Base-by-base conservation (phyloP, 352 stramenopile genomes). In the Pilasporangium apinafurcum region DNA sequence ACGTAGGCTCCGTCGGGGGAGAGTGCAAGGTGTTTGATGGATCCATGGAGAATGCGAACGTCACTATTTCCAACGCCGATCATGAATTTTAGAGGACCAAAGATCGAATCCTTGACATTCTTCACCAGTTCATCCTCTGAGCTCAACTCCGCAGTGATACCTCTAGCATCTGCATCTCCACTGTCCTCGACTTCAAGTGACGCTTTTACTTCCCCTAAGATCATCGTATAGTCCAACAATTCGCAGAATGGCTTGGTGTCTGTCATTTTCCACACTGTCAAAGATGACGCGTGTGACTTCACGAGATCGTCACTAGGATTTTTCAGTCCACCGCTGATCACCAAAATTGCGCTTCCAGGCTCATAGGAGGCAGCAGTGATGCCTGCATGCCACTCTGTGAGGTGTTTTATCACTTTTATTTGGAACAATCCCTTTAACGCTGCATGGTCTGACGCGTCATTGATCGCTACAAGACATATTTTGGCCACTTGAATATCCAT, bases 141-240 rank as follows among this genome's bases (percentile, higher is more conserved):
- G n/a, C n/a, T n/a, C n/a, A n/a, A n/a, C n/a, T n/a, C n/a, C n/a
- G n/a, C n/a, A n/a, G n/a, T n/a, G n/a, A n/a, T n/a, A n/a, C n/a
- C n/a, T n/a, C n/a, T n/a, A n/a, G n/a, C n/a, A n/a, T n/a, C n/a
- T n/a, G n/a, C n/a, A n/a, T n/a, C n/a, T n/a, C n/a, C n/a, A n/a
- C n/a, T n/a, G n/a, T n/a, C n/a, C n/a, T n/a, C n/a, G n/a, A n/a
- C n/a, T n/a, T n/a, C n/a, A n/a, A 17, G 30, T 33, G 33, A 24
- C 8, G 20, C 34, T 17, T 3, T 34, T 14, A 24, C 14, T 36
- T 55, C 38, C 29, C 53, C 69, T 12, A 83, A 25, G 1, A 87
- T 53, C 56, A 90, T 84, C 13, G 74, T 86, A 40, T 67, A 83
- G 38, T 90, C 77, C 20, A 87, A 46, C 28, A 90, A 30, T 27